Evolutionary conservation across 441 rosid genomes (phyloP).

Genomic region (Adansonia madagascariensis): DNA sequence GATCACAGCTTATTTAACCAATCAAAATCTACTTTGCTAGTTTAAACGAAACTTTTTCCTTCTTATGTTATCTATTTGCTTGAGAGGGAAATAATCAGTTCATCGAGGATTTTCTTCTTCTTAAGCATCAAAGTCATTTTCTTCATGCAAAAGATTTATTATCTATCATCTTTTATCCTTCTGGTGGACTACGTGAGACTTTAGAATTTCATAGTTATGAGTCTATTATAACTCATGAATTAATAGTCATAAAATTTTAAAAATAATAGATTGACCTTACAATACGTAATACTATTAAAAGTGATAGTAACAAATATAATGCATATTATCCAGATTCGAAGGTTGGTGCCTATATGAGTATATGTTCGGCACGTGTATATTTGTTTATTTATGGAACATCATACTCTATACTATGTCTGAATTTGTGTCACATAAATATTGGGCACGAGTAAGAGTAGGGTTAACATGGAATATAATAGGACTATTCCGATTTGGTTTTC

Average conservation of each 20-base stretch:
- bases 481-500: not conserved
- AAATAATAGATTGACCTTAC: not conserved
- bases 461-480: not conserved
- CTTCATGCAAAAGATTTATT: too few species aligned
- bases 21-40: not conserved
- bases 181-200: too few species aligned
- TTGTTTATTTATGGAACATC: too few species aligned
- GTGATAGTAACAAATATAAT: not conserved
- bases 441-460: too few species aligned
- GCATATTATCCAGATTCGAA: too few species aligned
- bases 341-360: too few species aligned
- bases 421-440: too few species aligned
- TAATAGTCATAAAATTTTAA: not conserved
- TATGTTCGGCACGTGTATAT: too few species aligned
- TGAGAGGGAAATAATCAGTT: not conserved
- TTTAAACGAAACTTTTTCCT: not conserved
- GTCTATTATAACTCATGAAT: not conserved
- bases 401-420: too few species aligned
- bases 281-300: not conserved
- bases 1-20: not conserved
- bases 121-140: not conserved
- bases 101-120: not conserved
- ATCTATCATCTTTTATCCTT: too few species aligned
- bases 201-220: not conserved
- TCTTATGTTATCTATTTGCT: not conserved